Percentiles rank a stretch among this genome's conserved stretches.
Evolutionary conservation across 495 filamentous ascomycete genomes (phyloP).

Genomic region (Endocarpon pusillum): DNA sequence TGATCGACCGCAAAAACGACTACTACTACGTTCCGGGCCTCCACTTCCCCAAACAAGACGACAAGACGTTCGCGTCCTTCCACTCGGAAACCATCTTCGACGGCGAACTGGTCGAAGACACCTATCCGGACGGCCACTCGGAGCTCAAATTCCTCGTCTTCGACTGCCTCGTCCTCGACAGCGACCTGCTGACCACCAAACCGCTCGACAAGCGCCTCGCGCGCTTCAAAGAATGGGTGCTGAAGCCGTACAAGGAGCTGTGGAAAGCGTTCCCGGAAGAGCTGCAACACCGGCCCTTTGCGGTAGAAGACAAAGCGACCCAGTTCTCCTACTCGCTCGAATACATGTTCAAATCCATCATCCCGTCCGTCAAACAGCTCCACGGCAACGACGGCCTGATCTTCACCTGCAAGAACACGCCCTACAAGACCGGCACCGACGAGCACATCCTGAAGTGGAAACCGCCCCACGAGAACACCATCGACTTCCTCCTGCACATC

Average conservation of each 20-base stretch:
- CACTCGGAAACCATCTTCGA: conserved; percentile 75
- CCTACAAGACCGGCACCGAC: conserved; percentile 82
- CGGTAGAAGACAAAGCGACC: conserved; percentile 69
- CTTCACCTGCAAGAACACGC: conserved; percentile 75
- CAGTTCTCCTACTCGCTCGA: conserved; percentile 76
- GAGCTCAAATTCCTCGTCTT: conserved; percentile 80
- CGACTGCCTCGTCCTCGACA: conserved; percentile 75
- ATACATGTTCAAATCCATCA: conserved; percentile 73
- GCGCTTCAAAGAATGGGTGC: conserved; percentile 64
- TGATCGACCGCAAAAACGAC: conserved; percentile 95
- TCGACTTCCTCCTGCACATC: conserved; percentile 73
- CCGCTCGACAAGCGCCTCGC: conserved; percentile 79
- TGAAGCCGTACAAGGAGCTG: conserved; percentile 60
- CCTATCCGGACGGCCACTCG: conserved; percentile 35
- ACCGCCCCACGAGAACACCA: conserved; percentile 73
- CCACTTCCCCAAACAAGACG: conserved; percentile 58
- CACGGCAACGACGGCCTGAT: conserved; percentile 95
- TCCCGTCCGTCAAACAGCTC: conserved; percentile 51
- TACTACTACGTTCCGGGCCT: conserved; percentile 69
- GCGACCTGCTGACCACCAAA: conserved; percentile 51
- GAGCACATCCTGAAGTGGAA: conserved; percentile 95
- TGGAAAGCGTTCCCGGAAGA: conserved; percentile 54
- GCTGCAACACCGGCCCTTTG: conserved; percentile 52
- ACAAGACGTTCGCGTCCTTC: conserved; percentile 40
- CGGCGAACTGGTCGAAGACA: conserved; percentile 82